Conservation (phyloP, 1,139 yeast genomes). For the Diutina siamensis region DNA sequence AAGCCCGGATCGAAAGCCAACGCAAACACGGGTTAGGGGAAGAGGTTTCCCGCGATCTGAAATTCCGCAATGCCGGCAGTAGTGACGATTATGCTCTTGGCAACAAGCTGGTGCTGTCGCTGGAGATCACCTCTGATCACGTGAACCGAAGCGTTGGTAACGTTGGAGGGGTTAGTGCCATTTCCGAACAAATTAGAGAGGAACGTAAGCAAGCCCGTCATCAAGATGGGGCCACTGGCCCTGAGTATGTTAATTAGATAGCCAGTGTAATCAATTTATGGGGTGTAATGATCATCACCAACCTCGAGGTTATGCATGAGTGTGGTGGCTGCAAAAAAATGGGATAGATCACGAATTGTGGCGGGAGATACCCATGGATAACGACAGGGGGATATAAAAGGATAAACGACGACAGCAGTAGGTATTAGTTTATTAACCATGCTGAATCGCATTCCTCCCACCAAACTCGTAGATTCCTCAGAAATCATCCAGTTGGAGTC, state of each 20-base stretch:
- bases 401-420: too few species aligned
- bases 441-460: too few species aligned
- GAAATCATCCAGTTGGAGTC: not conserved
- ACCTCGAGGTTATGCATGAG: too few species aligned
- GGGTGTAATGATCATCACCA: too few species aligned
- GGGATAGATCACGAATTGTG: not conserved
- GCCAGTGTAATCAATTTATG: too few species aligned
- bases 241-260: not conserved
- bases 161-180: not conserved
- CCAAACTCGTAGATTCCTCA: not conserved
- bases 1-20: not conserved
- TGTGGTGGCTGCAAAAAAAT: not conserved
- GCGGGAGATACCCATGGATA: not conserved
- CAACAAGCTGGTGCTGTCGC: not conserved
- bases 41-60: not conserved
- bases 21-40: not conserved
- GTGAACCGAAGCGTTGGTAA: slow-evolving; percentile 1
- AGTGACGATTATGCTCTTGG: not conserved
- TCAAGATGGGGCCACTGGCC: not conserved
- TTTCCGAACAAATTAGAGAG: not conserved
- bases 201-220: not conserved
- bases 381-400: too few species aligned
- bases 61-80: not conserved
- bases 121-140: not conserved
- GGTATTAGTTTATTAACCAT: too few species aligned